Base-by-base conservation (phyloP, 352 stramenopile species). In the Globisporangium barbulae region DNA sequence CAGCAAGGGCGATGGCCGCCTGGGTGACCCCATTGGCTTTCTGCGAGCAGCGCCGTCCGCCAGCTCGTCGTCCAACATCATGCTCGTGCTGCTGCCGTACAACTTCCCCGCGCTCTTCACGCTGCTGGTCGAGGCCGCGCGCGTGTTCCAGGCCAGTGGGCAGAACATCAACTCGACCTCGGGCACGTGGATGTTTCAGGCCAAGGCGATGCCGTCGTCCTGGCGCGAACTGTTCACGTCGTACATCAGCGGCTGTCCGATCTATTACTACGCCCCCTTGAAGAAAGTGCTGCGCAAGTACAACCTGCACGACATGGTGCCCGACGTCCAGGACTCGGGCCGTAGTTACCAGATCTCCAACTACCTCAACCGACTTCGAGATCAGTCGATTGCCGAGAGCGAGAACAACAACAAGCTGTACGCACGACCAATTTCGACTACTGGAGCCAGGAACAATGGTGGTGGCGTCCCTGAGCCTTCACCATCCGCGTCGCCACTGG, bases 1-100 rank as follows among this genome's bases (percentile, higher is more conserved):
- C 10, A 95, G 86, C 67, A 90, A 90, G 44, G 86, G 86, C 5
- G 86, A 96, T 35, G 83, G 83, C 42, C 76, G 86, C n/a, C 37
- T 94, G 7, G 79, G 87, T 50, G 88, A 96, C 39, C 82, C 88
- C 0, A 88, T 96, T 65, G 88, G 88, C 12, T 93, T 93, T 63
- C 64, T 96, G 22, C 83, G 84, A 1, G 72, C 75, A 41, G 70
- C 70, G 8, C 67, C 76, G 1, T 75, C 73, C 3, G 65, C 65
- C 0, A 57, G 62, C 0, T 54, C 72, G 1, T 54, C 59, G 12
- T 71, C 72, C 10, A 88, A 65, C 21, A 75, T 77, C 3, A 68
- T 92, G 62, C 77, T 96, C n/a, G 75, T 95, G 5, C 61, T 96
- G 22, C 70, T 96, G n/a, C 88, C 88, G n/a, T 94, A 96, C 67